Evolutionary conservation across 2,329 filamentous ascomycete species (phyloP).

Genomic region (Colletotrichum tanaceti): DNA sequence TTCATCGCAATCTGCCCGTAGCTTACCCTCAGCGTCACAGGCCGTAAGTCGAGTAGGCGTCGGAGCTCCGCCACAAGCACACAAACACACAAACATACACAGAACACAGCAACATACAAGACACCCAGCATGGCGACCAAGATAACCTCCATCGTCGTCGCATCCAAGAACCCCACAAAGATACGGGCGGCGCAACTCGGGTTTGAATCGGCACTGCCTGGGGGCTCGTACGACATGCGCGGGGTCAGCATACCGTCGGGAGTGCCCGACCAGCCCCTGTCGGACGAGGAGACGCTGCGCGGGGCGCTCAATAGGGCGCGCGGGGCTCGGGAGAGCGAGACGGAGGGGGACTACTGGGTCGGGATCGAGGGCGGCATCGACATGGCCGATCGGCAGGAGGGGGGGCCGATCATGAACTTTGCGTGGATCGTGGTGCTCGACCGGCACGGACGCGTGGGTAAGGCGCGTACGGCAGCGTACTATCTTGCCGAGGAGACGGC

Average conservation of each 20-base stretch:
- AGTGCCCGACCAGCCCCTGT: conserved; percentile 55
- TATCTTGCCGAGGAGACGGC: conserved; percentile 54
- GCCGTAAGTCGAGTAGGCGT: no score
- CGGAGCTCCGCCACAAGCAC: no score
- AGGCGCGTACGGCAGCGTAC: conserved; percentile 53
- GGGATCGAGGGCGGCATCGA: conserved; percentile 57
- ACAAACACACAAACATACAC: background rate
- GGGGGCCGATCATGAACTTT: conserved; percentile 50
- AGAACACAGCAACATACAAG: no score
- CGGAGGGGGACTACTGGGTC: conserved; percentile 54
- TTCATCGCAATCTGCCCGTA: no score
- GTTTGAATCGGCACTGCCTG: conserved; percentile 44
- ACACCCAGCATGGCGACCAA: background rate
- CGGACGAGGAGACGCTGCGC: conserved; percentile 52
- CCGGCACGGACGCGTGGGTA: conserved; percentile 47
- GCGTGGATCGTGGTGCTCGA: conserved; percentile 54
- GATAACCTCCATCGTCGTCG: conserved; percentile 43
- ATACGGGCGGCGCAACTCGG: conserved; percentile 51
- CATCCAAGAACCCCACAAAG: conserved; percentile 56
- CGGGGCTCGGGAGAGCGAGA: conserved; percentile 47
- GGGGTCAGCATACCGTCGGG: conserved; percentile 52
- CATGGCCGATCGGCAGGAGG: conserved; percentile 37
- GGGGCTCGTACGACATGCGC: conserved; percentile 42
- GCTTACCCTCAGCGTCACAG: no score
- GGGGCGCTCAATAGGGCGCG: conserved; percentile 53